Percentiles rank a stretch among this genome's conserved stretches.
Evolutionary conservation across 2,329 filamentous ascomycete species (phyloP).

Genomic region (Sporothrix globosa): DNA sequence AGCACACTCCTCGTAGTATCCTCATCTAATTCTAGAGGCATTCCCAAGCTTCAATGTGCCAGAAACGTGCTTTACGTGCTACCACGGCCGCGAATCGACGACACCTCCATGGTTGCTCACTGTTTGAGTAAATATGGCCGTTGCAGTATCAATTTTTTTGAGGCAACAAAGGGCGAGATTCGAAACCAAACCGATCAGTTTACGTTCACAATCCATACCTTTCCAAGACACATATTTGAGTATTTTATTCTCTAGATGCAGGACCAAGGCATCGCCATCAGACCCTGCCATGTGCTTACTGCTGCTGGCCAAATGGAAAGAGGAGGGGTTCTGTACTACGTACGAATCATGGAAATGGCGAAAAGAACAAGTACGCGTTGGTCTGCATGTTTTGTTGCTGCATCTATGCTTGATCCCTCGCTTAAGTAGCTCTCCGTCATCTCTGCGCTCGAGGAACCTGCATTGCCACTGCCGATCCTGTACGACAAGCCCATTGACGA

Average conservation of each 20-base stretch:
- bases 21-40: conserved; percentile 41
- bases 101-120: background rate
- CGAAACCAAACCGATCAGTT: too few relatives aligned
- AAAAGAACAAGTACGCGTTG: background rate
- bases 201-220: too few relatives aligned
- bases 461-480: background rate
- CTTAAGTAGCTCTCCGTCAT: background rate
- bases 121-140: conserved; percentile 4
- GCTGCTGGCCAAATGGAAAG: background rate
- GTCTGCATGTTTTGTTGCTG: background rate
- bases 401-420: conserved; percentile 17
- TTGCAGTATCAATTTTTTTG: background rate
- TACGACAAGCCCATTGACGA: background rate
- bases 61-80: conserved; percentile 31
- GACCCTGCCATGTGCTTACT: background rate
- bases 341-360: background rate
- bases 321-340: background rate
- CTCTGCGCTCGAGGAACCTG: background rate
- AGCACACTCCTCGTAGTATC: conserved; percentile 38
- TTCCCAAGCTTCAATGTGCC: conserved; percentile 40
- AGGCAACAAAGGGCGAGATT: background rate
- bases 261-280: too few relatives aligned
- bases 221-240: background rate
- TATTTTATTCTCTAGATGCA: background rate
- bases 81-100: conserved; percentile 29